Percentiles rank a stretch among this genome's conserved stretches.
Evolutionary conservation across 2,329 filamentous ascomycete species (phyloP).

Genomic region (Shiraia bambusicola): DNA sequence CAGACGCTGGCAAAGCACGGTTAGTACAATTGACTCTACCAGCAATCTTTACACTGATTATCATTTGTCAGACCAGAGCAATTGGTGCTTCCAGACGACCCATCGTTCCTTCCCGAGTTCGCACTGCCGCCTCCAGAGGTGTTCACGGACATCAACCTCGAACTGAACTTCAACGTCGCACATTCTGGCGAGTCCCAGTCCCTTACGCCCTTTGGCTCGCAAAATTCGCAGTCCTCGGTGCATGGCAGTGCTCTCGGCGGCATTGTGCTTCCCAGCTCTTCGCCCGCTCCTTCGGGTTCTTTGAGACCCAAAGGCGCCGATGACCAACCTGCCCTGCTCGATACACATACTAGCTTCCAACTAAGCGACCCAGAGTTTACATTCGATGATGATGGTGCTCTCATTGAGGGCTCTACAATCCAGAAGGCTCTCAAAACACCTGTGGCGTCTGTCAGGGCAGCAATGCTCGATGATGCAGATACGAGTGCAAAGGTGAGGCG

Average conservation of each 20-base stretch:
- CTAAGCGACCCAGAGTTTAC: constrained; percentile 57
- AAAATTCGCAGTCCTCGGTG: constrained; percentile 29
- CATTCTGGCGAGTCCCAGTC: constrained; percentile 43
- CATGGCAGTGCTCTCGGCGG: constrained; percentile 22
- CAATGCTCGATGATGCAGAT: constrained; percentile 33
- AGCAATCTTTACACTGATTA: constrained; percentile 6
- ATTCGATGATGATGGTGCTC: constrained; percentile 63
- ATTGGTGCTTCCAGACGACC: constrained; percentile 79
- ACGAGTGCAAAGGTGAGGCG: constrained; percentile 45
- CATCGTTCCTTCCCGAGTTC: constrained; percentile 71
- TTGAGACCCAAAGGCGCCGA: constrained; percentile 48
- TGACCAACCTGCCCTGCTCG: constrained; percentile 33
- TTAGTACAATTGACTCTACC: constrained; percentile 45
- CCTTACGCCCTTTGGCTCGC: constrained; percentile 34
- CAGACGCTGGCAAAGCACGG: constrained; percentile 70
- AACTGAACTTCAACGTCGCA: constrained; percentile 38
- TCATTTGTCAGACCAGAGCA: constrained; percentile 64
- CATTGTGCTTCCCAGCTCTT: constrained; percentile 53
- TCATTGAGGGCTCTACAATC: constrained; percentile 50
- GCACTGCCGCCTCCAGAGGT: constrained; percentile 62
- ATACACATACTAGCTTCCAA: constrained; percentile 44
- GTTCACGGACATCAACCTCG: constrained; percentile 48
- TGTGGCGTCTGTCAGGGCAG: constrained; percentile 6
- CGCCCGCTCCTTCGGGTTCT: constrained; percentile 44
- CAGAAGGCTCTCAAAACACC: constrained; percentile 18